These are phyloP conservation scores for Hypoxylon fragiforme DNA, from an alignment of 495 filamentous ascomycete genomes.

Conservation along the genomic window DNA sequence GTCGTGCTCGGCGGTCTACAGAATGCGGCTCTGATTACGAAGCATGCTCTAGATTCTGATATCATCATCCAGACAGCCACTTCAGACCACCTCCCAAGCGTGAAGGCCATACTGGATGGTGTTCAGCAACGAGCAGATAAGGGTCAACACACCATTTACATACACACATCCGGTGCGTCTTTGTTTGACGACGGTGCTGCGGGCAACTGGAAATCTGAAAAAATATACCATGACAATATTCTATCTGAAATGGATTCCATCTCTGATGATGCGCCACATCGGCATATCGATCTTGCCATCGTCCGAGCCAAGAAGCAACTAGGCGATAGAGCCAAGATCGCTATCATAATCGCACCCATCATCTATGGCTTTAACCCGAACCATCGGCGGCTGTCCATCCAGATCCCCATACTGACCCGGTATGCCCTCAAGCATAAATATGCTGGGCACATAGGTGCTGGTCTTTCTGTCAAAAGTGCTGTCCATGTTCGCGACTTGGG, in stretches of 20 bases:
- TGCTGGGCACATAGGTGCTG: constrained; percentile 64
- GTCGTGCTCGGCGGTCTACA: constrained; percentile 35
- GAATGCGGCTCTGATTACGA: constrained; percentile 34
- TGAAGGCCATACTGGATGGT: constrained; percentile 41
- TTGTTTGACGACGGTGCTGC: constrained; percentile 31
- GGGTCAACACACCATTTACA: constrained; percentile 40
- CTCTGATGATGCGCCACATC: constrained; percentile 44
- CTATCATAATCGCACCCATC: constrained; percentile 73
- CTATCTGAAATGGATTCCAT: constrained; percentile 40
- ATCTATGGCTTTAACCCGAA: constrained; percentile 64
- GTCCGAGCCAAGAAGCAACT: constrained; percentile 37
- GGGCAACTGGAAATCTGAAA: constrained; percentile 31
- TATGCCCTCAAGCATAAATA: constrained; percentile 62
- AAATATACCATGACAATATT: constrained; percentile 41
- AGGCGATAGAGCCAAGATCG: constrained; percentile 54
- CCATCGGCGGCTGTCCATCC: constrained; percentile 62
- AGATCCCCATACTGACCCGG: constrained; percentile 61
- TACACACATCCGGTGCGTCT: constrained; percentile 44
- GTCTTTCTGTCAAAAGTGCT: constrained; percentile 69
- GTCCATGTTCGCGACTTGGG: constrained; percentile 75
- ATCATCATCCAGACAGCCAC: constrained; percentile 47
- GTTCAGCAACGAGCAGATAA: constrained; percentile 35
- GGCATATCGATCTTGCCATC: constrained; percentile 47
- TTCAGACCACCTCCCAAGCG: constrained; percentile 42
- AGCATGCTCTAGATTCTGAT: constrained; percentile 33